A percentile compares a stretch with the other conserved stretches of the same genome.
These are phyloP conservation scores for Aciculoconidium aculeatum DNA, from an alignment of 805 yeast species.

Conservation along the genomic window DNA sequence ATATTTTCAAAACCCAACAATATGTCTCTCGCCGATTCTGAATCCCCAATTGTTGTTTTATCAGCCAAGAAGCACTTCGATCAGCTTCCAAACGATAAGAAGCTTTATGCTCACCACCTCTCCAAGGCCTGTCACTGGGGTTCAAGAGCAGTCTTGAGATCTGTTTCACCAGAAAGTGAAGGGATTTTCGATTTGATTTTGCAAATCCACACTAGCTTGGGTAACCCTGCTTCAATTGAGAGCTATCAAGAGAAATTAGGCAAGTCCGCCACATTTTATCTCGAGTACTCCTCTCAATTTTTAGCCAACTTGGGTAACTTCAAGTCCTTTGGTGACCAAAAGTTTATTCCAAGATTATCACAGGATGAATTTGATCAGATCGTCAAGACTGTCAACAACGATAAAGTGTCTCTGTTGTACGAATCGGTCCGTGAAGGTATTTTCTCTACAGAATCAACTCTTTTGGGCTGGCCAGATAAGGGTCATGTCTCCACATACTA, in stretches of 20 bases:
- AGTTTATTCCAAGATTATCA: constrained; percentile 66
- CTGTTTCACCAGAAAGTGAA: constrained; percentile 81
- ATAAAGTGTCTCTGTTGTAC: constrained; percentile 28
- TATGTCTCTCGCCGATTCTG: constrained; percentile 42
- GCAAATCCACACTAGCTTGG: constrained; percentile 45
- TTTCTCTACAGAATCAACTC: constrained; percentile 44
- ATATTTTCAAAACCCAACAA: too few relatives aligned
- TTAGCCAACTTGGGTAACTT: constrained; percentile 70
- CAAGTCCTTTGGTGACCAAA: constrained; percentile 85
- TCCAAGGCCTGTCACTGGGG: constrained; percentile 84
- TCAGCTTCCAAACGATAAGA: constrained; percentile 55
- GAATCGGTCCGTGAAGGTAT: constrained; percentile 42
- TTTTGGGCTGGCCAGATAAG: constrained; percentile 73
- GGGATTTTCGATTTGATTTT: constrained; percentile 65
- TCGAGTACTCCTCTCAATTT: constrained; percentile 74
- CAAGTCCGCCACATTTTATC: constrained; percentile 36
- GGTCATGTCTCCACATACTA: constrained; percentile 78
- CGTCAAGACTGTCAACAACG: constrained; percentile 36
- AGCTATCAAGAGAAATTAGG: constrained; percentile 27
- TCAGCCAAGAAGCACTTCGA: constrained; percentile 67
- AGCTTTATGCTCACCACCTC: constrained; percentile 72
- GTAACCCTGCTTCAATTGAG: constrained; percentile 36
- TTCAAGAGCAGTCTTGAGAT: constrained; percentile 69
- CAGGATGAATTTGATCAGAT: constrained; percentile 41
- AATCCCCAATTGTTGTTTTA: constrained; percentile 39